Evolutionary conservation across 768 basidiomycete species (phyloP).

Genomic region (Postia placenta): DNA sequence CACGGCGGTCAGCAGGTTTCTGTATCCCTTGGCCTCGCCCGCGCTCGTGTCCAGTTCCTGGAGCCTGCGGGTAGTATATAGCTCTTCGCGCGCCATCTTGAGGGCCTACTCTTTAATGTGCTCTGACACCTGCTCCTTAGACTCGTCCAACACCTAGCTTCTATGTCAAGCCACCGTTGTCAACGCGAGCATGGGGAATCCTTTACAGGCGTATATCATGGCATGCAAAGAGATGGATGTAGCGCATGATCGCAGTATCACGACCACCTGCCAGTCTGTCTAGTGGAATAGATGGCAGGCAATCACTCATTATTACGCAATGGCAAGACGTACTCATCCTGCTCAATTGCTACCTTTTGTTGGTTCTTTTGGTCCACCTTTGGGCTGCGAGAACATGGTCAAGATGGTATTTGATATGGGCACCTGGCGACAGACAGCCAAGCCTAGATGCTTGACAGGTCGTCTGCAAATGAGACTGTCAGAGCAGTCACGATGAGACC

Average conservation of each 20-base stretch:
- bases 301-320: too few relatives aligned
- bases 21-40: constrained; percentile 52
- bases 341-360: constrained; percentile 58
- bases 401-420: constrained; percentile 50
- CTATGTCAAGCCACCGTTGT: too few relatives aligned
- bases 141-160: constrained; percentile 44
- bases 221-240: constrained; percentile 57
- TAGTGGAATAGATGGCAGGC: neutral
- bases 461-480: constrained; percentile 29
- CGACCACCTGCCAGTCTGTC: constrained; percentile 53
- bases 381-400: constrained; percentile 46
- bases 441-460: constrained; percentile 45
- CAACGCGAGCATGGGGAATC: neutral
- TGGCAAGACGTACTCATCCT: constrained; percentile 41
- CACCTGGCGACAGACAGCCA: constrained; percentile 51
- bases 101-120: constrained; percentile 56
- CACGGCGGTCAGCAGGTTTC: constrained; percentile 43
- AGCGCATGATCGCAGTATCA: constrained; percentile 61
- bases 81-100: constrained; percentile 60
- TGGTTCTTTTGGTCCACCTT: constrained; percentile 52
- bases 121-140: constrained; percentile 56
- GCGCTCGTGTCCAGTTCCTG: constrained; percentile 58
- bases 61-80: too few relatives aligned
- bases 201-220: constrained; percentile 54
- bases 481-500: constrained; percentile 8